These are phyloP conservation scores for Botryotinia calthae DNA, from an alignment of 2,329 filamentous ascomycete species.

Conservation along the genomic window DNA sequence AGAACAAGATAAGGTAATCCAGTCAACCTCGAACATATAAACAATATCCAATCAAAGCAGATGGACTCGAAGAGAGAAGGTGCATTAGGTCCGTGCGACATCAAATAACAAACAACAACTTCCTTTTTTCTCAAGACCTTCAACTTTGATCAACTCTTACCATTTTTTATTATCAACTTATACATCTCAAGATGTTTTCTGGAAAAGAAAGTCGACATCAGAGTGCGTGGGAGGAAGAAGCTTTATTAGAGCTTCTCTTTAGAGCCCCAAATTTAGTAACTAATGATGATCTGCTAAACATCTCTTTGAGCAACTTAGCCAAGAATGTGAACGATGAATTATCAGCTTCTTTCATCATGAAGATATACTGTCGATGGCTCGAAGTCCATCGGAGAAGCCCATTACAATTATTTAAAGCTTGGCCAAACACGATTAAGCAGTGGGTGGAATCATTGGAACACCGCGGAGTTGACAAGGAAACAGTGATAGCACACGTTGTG, in stretches of 20 bases:
- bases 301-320: conserved; percentile 28
- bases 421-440: conserved; percentile 31
- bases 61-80: background rate
- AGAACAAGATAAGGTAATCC: background rate
- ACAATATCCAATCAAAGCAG: background rate
- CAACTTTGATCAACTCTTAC: background rate
- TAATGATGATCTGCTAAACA: conserved; percentile 25
- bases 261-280: conserved; percentile 23
- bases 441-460: conserved; percentile 30
- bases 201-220: background rate
- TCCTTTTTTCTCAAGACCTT: background rate
- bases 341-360: conserved; percentile 23
- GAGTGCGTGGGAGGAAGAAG: background rate
- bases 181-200: background rate
- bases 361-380: conserved; percentile 33
- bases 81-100: background rate
- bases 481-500: conserved; percentile 24
- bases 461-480: conserved; percentile 24
- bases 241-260: conserved; percentile 9
- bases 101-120: background rate
- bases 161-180: background rate
- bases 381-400: conserved; percentile 29
- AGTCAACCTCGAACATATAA: background rate
- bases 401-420: conserved; percentile 24
- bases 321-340: conserved; percentile 23